A percentile compares a stretch with the other conserved stretches of the same genome.
Conservation (phyloP, 768 basidiomycete genomes). For the Tricholoma bakamatsutake region DNA sequence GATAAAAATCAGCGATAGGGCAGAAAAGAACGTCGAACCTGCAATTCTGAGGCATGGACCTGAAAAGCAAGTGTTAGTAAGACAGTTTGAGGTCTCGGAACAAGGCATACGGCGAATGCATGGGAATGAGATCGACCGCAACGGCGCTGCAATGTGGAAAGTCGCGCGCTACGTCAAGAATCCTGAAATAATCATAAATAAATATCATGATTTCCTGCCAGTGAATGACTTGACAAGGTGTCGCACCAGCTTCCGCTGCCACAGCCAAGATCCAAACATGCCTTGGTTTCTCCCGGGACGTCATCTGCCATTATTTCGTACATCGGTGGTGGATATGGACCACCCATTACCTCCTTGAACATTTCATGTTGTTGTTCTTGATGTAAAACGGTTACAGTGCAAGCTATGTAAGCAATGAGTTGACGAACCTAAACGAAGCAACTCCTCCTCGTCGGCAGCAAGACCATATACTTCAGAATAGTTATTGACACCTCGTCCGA, state of each 20-base stretch:
- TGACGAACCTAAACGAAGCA: slow-evolving; percentile 57
- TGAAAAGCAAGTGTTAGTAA: slow-evolving; percentile 21
- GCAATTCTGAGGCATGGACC: slow-evolving; percentile 64
- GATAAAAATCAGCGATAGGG: slow-evolving; percentile 3
- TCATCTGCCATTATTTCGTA: slow-evolving; percentile 55
- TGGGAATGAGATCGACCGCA: slow-evolving; percentile 76
- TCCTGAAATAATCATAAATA: slow-evolving; percentile 38
- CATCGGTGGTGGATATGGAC: slow-evolving; percentile 52
- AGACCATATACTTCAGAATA: slow-evolving; percentile 75
- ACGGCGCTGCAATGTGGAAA: slow-evolving; percentile 65
- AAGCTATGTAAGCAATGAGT: not conserved
- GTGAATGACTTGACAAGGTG: not conserved
- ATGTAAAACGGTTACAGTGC: slow-evolving; percentile 7
- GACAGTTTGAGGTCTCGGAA: slow-evolving; percentile 9
- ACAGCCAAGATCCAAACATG: slow-evolving; percentile 70
- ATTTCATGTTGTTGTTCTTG: slow-evolving; percentile 64
- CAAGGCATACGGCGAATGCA: slow-evolving; percentile 59
- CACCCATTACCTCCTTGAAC: slow-evolving; percentile 60
- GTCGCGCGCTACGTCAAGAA: slow-evolving; percentile 66
- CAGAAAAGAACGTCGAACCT: slow-evolving; percentile 35
- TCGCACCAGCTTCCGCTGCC: slow-evolving; percentile 73
- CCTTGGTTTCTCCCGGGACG: slow-evolving; percentile 50
- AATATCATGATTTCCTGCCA: not conserved
- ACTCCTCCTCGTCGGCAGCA: slow-evolving; percentile 75
- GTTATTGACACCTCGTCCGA: slow-evolving; percentile 66